A percentile compares a stretch with the other conserved stretches of the same genome.
Conservation (phyloP, 768 basidiomycete species). For the Panaeolus papilionaceus region DNA sequence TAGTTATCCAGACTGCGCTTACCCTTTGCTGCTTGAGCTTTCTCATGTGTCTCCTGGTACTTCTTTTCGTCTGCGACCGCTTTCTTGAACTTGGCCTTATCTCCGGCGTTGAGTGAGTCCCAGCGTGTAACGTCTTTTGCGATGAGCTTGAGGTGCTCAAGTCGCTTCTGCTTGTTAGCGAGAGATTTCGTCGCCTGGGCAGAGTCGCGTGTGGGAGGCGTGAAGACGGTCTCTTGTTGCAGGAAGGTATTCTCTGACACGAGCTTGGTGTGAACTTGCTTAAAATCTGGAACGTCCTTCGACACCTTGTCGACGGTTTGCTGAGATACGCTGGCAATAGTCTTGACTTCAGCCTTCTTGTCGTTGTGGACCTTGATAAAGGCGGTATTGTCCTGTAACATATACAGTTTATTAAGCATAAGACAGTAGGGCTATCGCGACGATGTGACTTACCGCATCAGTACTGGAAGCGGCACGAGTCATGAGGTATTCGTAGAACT, state of each 20-base stretch:
- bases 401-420: background rate
- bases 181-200: background rate
- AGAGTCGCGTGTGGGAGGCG: background rate
- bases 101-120: background rate
- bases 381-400: background rate
- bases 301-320: background rate
- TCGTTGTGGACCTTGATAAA: background rate
- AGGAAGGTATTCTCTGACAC: background rate
- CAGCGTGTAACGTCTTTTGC: background rate
- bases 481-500: background rate
- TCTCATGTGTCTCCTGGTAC: background rate
- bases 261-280: background rate
- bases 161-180: background rate
- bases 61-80: background rate
- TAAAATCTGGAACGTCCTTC: background rate
- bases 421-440: background rate
- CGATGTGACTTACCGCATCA: background rate
- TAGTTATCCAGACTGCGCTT: background rate
- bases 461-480: background rate
- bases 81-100: background rate
- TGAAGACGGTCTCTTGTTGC: background rate
- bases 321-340: background rate
- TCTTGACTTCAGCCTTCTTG: background rate
- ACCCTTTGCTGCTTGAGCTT: background rate
- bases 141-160: background rate